Evolutionary conservation across 2,329 filamentous ascomycete species (phyloP), one percentile per base, ranked within the genome.

Genomic region (Teratosphaeria viscida): DNA sequence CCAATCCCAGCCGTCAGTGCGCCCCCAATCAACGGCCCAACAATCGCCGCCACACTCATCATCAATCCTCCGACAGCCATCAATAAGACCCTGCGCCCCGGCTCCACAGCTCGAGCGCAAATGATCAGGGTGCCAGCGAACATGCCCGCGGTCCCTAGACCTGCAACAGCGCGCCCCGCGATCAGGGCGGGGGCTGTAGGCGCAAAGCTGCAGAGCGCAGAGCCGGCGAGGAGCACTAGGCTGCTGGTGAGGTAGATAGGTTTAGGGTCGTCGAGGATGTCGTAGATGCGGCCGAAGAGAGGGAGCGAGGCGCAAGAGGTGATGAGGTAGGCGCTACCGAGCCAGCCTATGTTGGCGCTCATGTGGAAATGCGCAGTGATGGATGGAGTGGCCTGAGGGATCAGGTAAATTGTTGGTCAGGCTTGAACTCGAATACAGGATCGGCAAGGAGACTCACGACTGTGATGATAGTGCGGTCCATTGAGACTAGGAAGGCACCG

Each of bases 361-460:
- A 75, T 73, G 39, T 77, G 68, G 62, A 79, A 79, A 37, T 77
- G 64, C 61, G 78, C 72, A 0, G 77, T 78, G 55, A 79, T 78
- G 16, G 68, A 70, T 8, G 77, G 77, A 37, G 77, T 76, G 2
- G 76, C 69, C 35, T 39, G 14, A 16, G 14, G 35, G 14, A 12
- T 11, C 7, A 67, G 70, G 19, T 67, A 65, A 23, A 71, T 2
- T 23, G 1, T 23, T 65, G 54, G 71, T 73, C 6, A 52, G 39
- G 23, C 23, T 10, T 32, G 26, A 3, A 16, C 8, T 10, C 12
- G 53, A 16, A 7, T 4, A 27, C n/a, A 29, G 53, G 26, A 8
- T n/a, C 16, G 19, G 29, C 10, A 19, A 5, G 16, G 16, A 7
- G 29, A 55, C 53, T 19, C 14, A 55, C 53, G 23, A 55, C 29